Conservation (phyloP, 306 rosid genomes). For the Quercus alba region DNA sequence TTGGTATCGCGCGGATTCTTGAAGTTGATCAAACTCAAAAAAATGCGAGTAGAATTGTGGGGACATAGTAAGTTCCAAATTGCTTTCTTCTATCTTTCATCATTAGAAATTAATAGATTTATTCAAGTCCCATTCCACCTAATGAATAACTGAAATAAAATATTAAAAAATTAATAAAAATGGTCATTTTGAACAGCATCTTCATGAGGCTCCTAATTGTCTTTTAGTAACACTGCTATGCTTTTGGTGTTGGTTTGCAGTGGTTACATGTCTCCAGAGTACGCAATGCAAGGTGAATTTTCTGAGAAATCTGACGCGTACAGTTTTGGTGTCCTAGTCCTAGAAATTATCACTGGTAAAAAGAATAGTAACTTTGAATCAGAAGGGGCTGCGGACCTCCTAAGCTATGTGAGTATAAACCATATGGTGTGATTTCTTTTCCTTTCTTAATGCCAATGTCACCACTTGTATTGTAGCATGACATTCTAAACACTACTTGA, state of each 20-base stretch:
- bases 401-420: conserved; percentile 12
- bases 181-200: too few species aligned
- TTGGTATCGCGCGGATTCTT: not conserved
- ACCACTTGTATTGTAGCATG: not conserved
- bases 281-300: conserved; percentile 23
- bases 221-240: too few species aligned
- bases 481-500: too few species aligned
- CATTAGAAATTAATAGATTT: not conserved
- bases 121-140: not conserved
- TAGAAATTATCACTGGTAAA: conserved; percentile 26
- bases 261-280: conserved; percentile 27
- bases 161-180: too few species aligned
- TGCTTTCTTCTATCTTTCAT: not conserved
- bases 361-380: conserved; percentile 20
- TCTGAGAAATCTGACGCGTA: conserved; percentile 23
- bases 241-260: not conserved
- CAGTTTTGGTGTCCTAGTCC: conserved; percentile 21
- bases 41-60: too few species aligned
- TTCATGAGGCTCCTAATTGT: too few species aligned
- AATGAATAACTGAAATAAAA: too few species aligned
- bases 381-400: conserved; percentile 9
- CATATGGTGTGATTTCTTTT: not conserved
- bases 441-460: not conserved
- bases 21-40: conserved; percentile 15
- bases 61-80: too few species aligned